Base-by-base conservation (phyloP, 805 yeast species). In the Hanseniaspora hatyaiensis region DNA sequence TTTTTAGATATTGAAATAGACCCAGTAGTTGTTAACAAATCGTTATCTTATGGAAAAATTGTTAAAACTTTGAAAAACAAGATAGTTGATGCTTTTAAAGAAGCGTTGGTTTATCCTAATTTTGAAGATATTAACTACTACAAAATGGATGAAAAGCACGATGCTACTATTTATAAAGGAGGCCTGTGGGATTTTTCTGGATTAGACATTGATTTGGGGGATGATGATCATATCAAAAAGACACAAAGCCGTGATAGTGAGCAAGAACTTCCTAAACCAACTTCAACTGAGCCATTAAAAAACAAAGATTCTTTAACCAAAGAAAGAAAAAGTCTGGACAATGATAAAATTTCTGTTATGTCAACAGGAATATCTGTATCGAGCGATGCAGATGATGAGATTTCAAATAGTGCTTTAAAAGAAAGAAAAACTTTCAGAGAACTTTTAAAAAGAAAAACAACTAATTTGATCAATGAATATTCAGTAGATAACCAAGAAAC, bases 11-110 rank as follows among this genome's bases (percentile, higher is more conserved):
- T 89, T 51, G 77, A 73, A 30, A 79, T 88, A 42, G 96, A 87
- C 61, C 98, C 98, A 0, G 75, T 85, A n/a, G 85, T 89, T 9
- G 82, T 94, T 54, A 77, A 94, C 4, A 72, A 94, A 48, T 83
- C 84, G 54, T 65, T 92, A 54, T 77, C 85, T 3, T 85, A 83
- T 57, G 75, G 77, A 29, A 71, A 88, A 60, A 74, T 92, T 34
- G 87, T 95, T 1, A 82, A 81, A 54, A 76, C 80, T 19, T 82
- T 89, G 53, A 85, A 80, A 52, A 80, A 77, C 59, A 78, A 80
- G 54, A 75, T 89, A 52, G 76, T 79, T 50, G 95, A 85, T 41
- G 82, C 87, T 1, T 70, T 89, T 33, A 76, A 72, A 52, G 92
- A 84, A 29, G 74, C 92, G 6, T 64, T 92, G 40, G 97, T 92